Base-by-base conservation (phyloP, 2,329 filamentous ascomycete species). In the Thelonectria olida region DNA sequence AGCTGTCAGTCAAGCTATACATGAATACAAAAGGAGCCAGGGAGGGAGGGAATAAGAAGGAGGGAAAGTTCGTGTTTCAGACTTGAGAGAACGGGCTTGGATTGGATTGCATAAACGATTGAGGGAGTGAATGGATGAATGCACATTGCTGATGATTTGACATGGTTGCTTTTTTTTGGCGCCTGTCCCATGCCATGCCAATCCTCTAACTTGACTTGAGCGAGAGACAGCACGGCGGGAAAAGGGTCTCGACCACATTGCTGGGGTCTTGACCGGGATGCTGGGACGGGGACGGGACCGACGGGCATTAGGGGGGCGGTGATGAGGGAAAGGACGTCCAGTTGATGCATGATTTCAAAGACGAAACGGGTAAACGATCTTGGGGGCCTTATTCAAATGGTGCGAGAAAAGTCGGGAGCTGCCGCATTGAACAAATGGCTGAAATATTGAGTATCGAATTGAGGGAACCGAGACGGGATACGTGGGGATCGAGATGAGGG, bases 211-310 rank as follows among this genome's bases (percentile, higher is more conserved):
- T n/a, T n/a, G n/a, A n/a, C n/a, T 20, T 15, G 27, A 48, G 45
- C 7, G 7, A 12, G 23, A 48, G 34, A 38, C 20, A 55, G n/a
- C 22, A 48, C 7, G 62, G 54, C 51, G 22, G 53, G 53, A 58
- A 36, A 36, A 68, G 62, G 58, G 68, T 61, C 68, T 71, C 58
- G 68, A 71, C 63, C 64, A 66, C 61, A 63, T 9, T 45, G 38
- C 64, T 66, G 42, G 62, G 58, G 52, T 57, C 38, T 57, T 25
- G 22, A 50, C 48, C 51, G 48, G 22, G 56, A 42, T 49, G 51
- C 50, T 44, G 52, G 51, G 50, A 44, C 22, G 66, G 53, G 61
- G 57, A 58, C 62, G 65, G 63, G 48, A 38, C 12, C 19, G 17
- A 20, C 19, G 17, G 39, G 7, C 20, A 22, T 22, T 10, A 8